Percentiles rank a stretch among this genome's conserved stretches.
Conservation (phyloP, 192 early-diverging fungal genomes). For the Coemansia reversa region DNA sequence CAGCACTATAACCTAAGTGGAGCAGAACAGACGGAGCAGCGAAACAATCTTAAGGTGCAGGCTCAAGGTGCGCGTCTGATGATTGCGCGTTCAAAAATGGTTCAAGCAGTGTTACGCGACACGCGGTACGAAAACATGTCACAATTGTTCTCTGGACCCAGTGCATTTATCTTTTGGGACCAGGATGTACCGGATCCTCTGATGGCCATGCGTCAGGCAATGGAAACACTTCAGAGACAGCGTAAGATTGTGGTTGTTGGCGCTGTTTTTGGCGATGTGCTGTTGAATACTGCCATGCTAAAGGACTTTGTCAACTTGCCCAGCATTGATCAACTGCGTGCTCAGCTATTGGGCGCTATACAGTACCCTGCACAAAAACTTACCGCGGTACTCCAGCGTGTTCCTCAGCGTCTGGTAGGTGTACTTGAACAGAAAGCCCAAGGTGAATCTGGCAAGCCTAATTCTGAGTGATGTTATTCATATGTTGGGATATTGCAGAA, state of each 20-base stretch:
- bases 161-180: conserved; percentile 41
- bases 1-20: conserved; percentile 54
- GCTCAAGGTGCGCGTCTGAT: conserved; percentile 35
- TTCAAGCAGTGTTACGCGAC: conserved; percentile 46
- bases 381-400: conserved; percentile 24
- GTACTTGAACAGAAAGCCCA: conserved; percentile 43
- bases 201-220: conserved; percentile 23
- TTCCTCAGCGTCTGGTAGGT: conserved; percentile 47
- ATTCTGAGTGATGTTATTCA: too few relatives aligned
- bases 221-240: conserved; percentile 26
- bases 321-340: conserved; percentile 32
- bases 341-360: conserved; percentile 45
- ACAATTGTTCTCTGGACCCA: conserved; percentile 46
- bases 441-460: not conserved
- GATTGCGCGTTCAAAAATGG: conserved; percentile 47
- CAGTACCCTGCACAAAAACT: conserved; percentile 38
- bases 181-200: conserved; percentile 3
- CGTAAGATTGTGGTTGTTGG: conserved; percentile 47
- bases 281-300: conserved; percentile 45
- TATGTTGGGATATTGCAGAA: too few relatives aligned
- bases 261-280: conserved; percentile 32
- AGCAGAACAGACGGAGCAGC: conserved; percentile 30
- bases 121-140: conserved; percentile 42
- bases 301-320: conserved; percentile 43
- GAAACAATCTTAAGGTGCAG: conserved; percentile 23